These are phyloP conservation scores for Pugionium cornutum DNA, from an alignment of 345 rosid species.

Conservation along the genomic window DNA sequence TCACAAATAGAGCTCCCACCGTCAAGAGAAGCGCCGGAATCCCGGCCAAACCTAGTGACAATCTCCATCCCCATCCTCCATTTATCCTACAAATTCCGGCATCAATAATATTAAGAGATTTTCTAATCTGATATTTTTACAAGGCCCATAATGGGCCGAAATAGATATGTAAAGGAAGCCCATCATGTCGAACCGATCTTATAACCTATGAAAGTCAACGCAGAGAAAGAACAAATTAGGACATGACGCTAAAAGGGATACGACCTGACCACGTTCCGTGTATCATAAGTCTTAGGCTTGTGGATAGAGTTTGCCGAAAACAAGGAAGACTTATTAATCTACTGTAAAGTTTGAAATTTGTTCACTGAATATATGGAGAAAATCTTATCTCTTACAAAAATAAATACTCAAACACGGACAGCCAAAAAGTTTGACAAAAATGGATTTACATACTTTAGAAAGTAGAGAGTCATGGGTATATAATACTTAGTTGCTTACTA, in stretches of 20 bases:
- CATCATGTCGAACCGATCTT: neutral
- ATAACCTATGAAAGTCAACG: neutral
- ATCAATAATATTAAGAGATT: no score
- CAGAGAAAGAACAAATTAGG: neutral
- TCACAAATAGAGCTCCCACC: conserved; percentile 69
- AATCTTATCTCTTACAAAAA: neutral
- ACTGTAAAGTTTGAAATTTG: neutral
- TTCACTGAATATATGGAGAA: neutral
- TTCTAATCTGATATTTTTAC: neutral
- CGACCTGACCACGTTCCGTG: conserved; percentile 6
- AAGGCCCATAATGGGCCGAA: conserved; percentile 10
- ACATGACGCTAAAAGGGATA: conserved; percentile 14
- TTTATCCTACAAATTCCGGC: conserved; percentile 46
- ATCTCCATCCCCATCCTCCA: conserved; percentile 96
- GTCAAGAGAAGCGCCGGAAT: conserved; percentile 83
- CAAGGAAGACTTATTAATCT: conserved; percentile 15
- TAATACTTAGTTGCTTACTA: no score
- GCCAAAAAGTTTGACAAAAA: conserved; percentile 13
- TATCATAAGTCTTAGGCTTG: conserved; percentile 22
- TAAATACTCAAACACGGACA: neutral
- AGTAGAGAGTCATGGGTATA: no score
- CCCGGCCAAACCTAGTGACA: conserved; percentile 86
- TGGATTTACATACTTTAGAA: no score
- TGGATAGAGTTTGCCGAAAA: conserved; percentile 34
- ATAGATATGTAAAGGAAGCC: neutral